Percentiles rank a stretch among this genome's conserved stretches.
phyloP scores from a whole-genome alignment of 2,329 filamentous ascomycete genomes.

The Neoarthrinium moseri region DNA sequence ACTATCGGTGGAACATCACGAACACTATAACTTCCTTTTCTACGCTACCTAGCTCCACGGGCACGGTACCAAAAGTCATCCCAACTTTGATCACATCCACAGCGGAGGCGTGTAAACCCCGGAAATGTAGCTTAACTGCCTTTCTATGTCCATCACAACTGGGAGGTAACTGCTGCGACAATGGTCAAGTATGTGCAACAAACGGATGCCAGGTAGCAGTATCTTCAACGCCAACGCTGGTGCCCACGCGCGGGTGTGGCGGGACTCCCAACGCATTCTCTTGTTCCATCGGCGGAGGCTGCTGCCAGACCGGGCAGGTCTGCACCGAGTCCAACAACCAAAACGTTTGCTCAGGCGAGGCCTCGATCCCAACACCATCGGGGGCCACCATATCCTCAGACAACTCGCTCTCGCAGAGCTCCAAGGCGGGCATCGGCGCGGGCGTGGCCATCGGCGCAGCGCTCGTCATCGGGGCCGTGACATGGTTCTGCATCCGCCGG shows the following conservation, averaged over 20 bases:
- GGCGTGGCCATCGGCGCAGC: conserved; percentile 46
- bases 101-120: conserved; percentile 7
- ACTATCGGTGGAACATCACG: conserved; percentile 28
- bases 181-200: conserved; percentile 35
- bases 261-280: neutral
- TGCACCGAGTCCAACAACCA: conserved; percentile 27
- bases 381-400: conserved; percentile 25
- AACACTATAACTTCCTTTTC: conserved; percentile 21
- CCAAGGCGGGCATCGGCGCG: conserved; percentile 56
- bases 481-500: conserved; percentile 47
- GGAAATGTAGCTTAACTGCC: conserved; percentile 24
- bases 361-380: conserved; percentile 30
- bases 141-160: conserved; percentile 43
- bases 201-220: neutral
- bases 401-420: conserved; percentile 42
- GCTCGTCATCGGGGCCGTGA: conserved; percentile 38
- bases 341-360: conserved; percentile 36
- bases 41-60: conserved; percentile 16
- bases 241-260: conserved; percentile 5
- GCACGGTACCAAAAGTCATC: conserved; percentile 21
- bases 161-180: conserved; percentile 50
- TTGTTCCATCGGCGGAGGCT: conserved; percentile 2
- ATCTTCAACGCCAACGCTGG: neutral
- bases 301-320: conserved; percentile 5
- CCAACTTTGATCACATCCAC: neutral